Base-by-base conservation (phyloP, 2,329 filamentous ascomycete species). In the Colletotrichum graminicola region DNA sequence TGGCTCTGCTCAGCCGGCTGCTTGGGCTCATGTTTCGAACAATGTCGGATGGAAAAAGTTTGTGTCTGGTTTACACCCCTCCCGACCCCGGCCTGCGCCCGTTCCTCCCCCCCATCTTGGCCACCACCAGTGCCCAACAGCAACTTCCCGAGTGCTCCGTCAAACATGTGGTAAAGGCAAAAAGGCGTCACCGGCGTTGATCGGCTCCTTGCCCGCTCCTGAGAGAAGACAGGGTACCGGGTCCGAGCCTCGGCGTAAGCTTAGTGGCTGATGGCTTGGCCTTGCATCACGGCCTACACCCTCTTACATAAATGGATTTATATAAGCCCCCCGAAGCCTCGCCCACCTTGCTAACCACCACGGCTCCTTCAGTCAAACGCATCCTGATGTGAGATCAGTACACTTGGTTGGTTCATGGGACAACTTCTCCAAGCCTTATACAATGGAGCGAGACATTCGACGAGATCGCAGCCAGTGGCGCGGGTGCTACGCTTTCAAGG, bases 391-490 rank as follows among this genome's bases (percentile, higher is more conserved):
- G 73, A 86, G 87, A 74, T 92, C 91, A 55, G 93, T 98, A 75
- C 90, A 93, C 78, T 87, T 98, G 56, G 87, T 96, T 76, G 95
- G 95, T 73, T 97, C 94, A 74, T 98, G 95, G 95, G 95, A 98
- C 84, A 97, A 97, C 84, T 98, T 98, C 82, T 86, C 87, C 72
- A 90, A 88, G 78, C 85, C 90, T 61, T 95, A 97, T 84, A 85
- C 85, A 56, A 94, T 98, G 91, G 90, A 95, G 79, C 89, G 91
- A 76, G 95, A 98, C 82, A 84, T 83, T 74, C 90, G 92, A 78
- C 90, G 92, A 76, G 92, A 93, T 75, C 86, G 86, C 69, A 90
- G 91, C 73, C 90, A 94, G 80, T 98, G 94, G 94, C 91, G 91
- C 77, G 95, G 94, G 54, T 97, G 94, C 80, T 93, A 96, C 83